A percentile compares a stretch with the other conserved stretches of the same genome.
phyloP scores from a whole-genome alignment of 176 grass and related monocot genomes.

The Ensete glaucum region DNA sequence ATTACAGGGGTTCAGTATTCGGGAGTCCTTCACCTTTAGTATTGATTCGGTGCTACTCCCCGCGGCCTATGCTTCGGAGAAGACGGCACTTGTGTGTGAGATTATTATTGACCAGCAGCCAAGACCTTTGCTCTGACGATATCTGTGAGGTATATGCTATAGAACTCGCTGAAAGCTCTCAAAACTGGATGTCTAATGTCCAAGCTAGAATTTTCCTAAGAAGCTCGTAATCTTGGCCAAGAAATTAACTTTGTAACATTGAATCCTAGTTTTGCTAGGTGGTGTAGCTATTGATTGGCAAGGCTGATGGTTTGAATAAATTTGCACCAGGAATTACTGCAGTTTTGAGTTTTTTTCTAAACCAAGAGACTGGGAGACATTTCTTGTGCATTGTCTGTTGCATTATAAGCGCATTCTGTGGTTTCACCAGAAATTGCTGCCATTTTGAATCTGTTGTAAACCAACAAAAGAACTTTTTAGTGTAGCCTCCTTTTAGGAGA shows the following conservation, averaged over 20 bases:
- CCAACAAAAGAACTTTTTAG: neutral
- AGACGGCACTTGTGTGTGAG: neutral
- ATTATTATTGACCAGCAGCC: neutral
- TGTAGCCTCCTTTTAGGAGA: neutral
- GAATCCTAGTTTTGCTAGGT: neutral
- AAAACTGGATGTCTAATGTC: neutral
- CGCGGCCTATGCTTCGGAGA: neutral
- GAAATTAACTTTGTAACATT: neutral
- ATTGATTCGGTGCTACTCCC: neutral
- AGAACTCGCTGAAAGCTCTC: neutral
- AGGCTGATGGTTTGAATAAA: neutral
- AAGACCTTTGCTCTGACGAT: neutral
- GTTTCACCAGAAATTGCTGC: neutral
- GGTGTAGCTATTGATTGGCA: neutral
- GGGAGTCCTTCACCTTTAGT: neutral
- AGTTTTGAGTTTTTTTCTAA: neutral
- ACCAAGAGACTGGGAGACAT: neutral
- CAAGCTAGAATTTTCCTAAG: neutral
- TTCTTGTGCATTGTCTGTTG: neutral
- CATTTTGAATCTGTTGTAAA: neutral
- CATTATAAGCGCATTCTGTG: neutral
- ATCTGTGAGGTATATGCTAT: neutral
- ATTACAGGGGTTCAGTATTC: neutral
- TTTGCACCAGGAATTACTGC: neutral
- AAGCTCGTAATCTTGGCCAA: neutral